phyloP scores from a whole-genome alignment of 2,329 filamentous ascomycete species.

The Ceratocystis huliohia region DNA sequence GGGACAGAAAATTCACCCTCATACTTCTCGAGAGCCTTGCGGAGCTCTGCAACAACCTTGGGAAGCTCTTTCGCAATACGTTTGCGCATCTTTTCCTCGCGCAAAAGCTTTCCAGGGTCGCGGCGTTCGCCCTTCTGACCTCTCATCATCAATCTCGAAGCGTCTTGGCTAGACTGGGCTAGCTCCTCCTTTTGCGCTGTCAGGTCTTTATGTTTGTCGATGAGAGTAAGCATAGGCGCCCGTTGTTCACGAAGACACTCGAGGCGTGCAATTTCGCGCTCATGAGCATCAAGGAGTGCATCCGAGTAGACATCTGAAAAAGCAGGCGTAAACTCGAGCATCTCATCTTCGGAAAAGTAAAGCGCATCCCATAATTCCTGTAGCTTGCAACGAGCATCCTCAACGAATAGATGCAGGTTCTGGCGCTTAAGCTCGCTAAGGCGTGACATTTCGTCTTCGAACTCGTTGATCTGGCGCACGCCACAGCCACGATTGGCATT shows the following conservation, averaged over 20 bases:
- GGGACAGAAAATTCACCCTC: constrained; percentile 89
- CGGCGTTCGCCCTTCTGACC: constrained; percentile 88
- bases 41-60: constrained; percentile 75
- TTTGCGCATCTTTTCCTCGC: constrained; percentile 98
- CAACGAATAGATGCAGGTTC: constrained; percentile 89
- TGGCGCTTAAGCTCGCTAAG: constrained; percentile 89
- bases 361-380: constrained; percentile 92
- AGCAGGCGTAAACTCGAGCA: constrained; percentile 93
- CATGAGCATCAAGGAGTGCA: constrained; percentile 84
- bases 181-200: constrained; percentile 80
- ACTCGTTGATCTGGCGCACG: constrained; percentile 85
- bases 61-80: constrained; percentile 90
- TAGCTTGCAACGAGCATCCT: constrained; percentile 78
- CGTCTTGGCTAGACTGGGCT: constrained; percentile 82
- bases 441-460: constrained; percentile 75
- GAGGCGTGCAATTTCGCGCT: constrained; percentile 74
- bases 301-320: constrained; percentile 97
- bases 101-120: constrained; percentile 81
- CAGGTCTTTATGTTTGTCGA: constrained; percentile 72
- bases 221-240: constrained; percentile 64
- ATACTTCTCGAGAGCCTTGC: constrained; percentile 69
- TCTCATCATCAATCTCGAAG: constrained; percentile 80
- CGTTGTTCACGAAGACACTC: constrained; percentile 78
- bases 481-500: constrained; percentile 83
- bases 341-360: constrained; percentile 95